Conservation (phyloP, 345 rosid species). For the Pistacia integerrima region DNA sequence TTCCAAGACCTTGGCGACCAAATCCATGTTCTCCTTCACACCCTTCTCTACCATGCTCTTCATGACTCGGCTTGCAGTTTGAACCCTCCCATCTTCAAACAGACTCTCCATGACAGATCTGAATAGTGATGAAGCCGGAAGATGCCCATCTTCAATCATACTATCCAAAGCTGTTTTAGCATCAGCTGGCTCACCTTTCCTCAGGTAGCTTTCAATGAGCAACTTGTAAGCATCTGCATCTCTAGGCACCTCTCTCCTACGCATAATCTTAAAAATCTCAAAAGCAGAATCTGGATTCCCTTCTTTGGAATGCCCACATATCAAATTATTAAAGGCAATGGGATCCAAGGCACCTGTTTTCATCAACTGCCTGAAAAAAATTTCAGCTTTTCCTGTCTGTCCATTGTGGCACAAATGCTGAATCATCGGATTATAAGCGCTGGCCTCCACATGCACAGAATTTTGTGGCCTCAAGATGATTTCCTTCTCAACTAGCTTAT, state of each 20-base stretch:
- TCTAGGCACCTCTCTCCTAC: conserved; percentile 72
- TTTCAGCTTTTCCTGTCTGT: conserved; percentile 77
- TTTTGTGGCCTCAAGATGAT: conserved; percentile 72
- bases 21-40: conserved; percentile 74
- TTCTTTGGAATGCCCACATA: conserved; percentile 79
- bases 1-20: conserved; percentile 75
- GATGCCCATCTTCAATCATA: conserved; percentile 82
- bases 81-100: conserved; percentile 87
- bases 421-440: conserved; percentile 68
- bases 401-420: conserved; percentile 70
- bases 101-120: conserved; percentile 83
- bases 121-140: conserved; percentile 67
- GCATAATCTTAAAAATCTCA: conserved; percentile 85
- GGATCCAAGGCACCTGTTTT: conserved; percentile 80
- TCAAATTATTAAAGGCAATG: conserved; percentile 67
- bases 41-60: conserved; percentile 85
- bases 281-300: conserved; percentile 77
- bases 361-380: conserved; percentile 85
- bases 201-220: conserved; percentile 82
- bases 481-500: conserved; percentile 76
- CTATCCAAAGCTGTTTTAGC: conserved; percentile 83
- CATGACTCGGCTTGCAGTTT: conserved; percentile 93
- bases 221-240: conserved; percentile 65
- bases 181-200: conserved; percentile 93
- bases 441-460: conserved; percentile 61